Base-by-base conservation (phyloP, 2,329 filamentous ascomycete genomes). In the Pezicula rhizophila region DNA sequence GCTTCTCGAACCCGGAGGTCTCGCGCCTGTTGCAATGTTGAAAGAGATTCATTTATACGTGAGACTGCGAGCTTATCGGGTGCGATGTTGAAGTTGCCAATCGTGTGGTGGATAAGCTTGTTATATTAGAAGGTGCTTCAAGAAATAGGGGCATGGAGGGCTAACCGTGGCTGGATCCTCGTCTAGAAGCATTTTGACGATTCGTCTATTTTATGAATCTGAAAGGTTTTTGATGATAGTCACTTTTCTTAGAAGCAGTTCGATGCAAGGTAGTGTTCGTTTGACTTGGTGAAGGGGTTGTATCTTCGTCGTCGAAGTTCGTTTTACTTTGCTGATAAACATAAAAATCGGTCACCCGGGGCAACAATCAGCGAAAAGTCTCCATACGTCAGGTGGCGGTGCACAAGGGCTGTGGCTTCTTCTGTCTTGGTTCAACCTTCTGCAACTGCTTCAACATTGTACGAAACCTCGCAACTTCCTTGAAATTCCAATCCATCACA, bases 81-180 rank as follows among this genome's bases (percentile, higher is more conserved):
- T 17, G 80, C 76, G 62, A 92, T 95, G 73, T 95, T 93, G 82
- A 99, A 99, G 76, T 96, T 96, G 61, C 84, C 79, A 62, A 95
- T 86, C 38, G 91, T 96, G 72, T 95, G 87, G 65, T 85, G 79
- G 71, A 99, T 95, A 64, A 96, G 85, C 87, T 93, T 44, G 38
- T 18, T 12, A 37, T 20, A 12, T 37, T 46, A 44, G 49, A 45
- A 53, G 50, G 41, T 40, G 8, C 12, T 15, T 8, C 12, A 35
- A 35, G 25, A 42, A 28, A 38, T 23, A 40, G 35, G 42, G 40
- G 45, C n/a, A 33, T 45, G 47, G 34, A 37, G 17, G 42, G 65
- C 80, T 52, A 80, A 95, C 89, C 40, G 84, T 85, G 40, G 87
- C 87, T 57, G 91, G 92, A 67, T 93, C 88, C 73, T 96, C 91